Evolutionary conservation across 73 alveolate species (phyloP), one percentile per base, ranked within the genome.

Genomic region (Uronychia setigera): DNA sequence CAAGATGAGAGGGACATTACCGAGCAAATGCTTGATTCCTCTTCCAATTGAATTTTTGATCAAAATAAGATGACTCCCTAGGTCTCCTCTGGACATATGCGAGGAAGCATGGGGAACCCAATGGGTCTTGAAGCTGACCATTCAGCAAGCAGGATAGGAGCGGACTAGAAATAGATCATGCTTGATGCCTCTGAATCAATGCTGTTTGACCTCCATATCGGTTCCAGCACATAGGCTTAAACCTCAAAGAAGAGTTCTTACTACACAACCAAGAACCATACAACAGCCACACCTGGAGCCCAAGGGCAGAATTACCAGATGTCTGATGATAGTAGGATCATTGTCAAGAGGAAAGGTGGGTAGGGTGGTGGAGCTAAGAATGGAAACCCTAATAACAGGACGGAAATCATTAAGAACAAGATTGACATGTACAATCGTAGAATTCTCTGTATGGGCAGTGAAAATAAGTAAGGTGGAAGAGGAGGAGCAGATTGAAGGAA

Each of bases 221-320:
- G 67, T 19, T 11, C 67, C 19, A 46, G 67, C 67, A 46, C 67
- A 19, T 19, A 46, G 5, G 67, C 67, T 19, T 19, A 46, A 19
- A 46, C 67, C n/a, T 46, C 67, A 46, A 46, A 46, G 19, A 46
- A 46, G 67, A 46, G 19, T 19, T 46, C 67, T 19, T 19, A 46
- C 67, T 46, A n/a, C n/a, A n/a, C 67, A 19, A 11, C 67, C 5
- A 46, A 46, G 67, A 5, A 46, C 67, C 67, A 5, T 11, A 46
- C 67, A 46, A 46, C 67, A 46, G 67, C 67, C n/a, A 46, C 67
- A 46, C 67, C 67, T 11, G 67, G 67, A 46, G 67, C n/a, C n/a
- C 5, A 46, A 5, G 67, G 67, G n/a, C 67, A 46, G 67, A 19
- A 19, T 19, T n/a, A n/a, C n/a, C n/a, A n/a, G n/a, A n/a, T n/a